These are phyloP conservation scores for Hippophae tibetana DNA, from an alignment of 306 rosid species.

Conservation along the genomic window DNA sequence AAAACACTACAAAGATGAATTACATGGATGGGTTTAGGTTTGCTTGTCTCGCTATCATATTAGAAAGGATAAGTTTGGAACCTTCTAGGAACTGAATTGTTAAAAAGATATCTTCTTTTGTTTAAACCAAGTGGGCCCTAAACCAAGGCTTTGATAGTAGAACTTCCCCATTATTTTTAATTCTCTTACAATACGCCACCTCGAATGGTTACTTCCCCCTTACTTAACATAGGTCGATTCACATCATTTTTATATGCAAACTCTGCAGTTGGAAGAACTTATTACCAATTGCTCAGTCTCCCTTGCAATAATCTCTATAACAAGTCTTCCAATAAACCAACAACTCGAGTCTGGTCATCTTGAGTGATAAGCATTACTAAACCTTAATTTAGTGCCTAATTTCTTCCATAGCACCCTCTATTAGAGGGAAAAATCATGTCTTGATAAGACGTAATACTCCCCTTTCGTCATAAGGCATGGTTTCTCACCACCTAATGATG, in stretches of 20 bases:
- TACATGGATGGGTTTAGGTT: no score
- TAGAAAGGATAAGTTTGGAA: not conserved
- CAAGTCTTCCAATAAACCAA: no score
- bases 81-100: not conserved
- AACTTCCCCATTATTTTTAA: not conserved
- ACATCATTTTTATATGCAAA: not conserved
- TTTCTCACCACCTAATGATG: no score
- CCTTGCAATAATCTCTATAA: not conserved
- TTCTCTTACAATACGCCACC: not conserved
- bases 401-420: not conserved
- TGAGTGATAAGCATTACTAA: not conserved
- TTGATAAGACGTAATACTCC: not conserved
- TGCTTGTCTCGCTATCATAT: no score
- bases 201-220: conserved; percentile 1
- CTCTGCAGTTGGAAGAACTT: conserved; percentile 4
- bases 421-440: not conserved
- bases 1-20: no score
- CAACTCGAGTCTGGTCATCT: not conserved
- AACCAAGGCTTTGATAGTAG: not conserved
- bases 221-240: not conserved
- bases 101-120: not conserved
- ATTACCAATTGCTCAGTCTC: not conserved
- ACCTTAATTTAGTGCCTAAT: not conserved
- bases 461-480: not conserved
- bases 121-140: not conserved